phyloP scores from a whole-genome alignment of 768 basidiomycete species.

The Tulasnella sp. region DNA sequence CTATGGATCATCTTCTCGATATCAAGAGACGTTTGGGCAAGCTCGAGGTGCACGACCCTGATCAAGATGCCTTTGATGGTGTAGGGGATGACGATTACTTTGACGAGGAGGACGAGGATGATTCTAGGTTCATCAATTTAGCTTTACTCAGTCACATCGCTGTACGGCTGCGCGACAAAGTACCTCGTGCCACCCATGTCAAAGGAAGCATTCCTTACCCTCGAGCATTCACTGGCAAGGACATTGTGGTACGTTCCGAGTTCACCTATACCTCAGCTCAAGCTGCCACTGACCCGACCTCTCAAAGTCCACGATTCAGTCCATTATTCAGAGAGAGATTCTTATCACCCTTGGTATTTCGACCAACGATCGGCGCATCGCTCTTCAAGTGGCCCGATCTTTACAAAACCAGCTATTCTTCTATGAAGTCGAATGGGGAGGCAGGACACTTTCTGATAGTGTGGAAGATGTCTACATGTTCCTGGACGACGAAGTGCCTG shows the following conservation, averaged over 20 bases:
- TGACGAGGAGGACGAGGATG: constrained; percentile 59
- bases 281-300: constrained; percentile 13
- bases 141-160: constrained; percentile 82
- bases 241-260: constrained; percentile 67
- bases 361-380: constrained; percentile 70
- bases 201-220: constrained; percentile 92
- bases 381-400: constrained; percentile 80
- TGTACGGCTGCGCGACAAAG: constrained; percentile 80
- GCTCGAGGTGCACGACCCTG: constrained; percentile 6
- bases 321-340: constrained; percentile 76
- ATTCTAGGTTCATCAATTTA: constrained; percentile 77
- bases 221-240: constrained; percentile 86
- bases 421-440: constrained; percentile 94
- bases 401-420: constrained; percentile 91
- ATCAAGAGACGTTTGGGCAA: constrained; percentile 12
- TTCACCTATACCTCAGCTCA: neutral
- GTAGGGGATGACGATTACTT: constrained; percentile 10
- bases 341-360: constrained; percentile 65
- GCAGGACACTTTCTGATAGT: constrained; percentile 69
- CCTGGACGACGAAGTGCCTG: constrained; percentile 50
- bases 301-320: constrained; percentile 74
- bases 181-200: constrained; percentile 76
- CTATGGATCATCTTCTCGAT: constrained; percentile 6
- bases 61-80: constrained; percentile 15
- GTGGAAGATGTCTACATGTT: constrained; percentile 94